Percentiles rank a stretch among this genome's conserved stretches.
These are phyloP conservation scores for Vitis hybrid DNA, from an alignment of 177 flowering plant species.

Conservation along the genomic window DNA sequence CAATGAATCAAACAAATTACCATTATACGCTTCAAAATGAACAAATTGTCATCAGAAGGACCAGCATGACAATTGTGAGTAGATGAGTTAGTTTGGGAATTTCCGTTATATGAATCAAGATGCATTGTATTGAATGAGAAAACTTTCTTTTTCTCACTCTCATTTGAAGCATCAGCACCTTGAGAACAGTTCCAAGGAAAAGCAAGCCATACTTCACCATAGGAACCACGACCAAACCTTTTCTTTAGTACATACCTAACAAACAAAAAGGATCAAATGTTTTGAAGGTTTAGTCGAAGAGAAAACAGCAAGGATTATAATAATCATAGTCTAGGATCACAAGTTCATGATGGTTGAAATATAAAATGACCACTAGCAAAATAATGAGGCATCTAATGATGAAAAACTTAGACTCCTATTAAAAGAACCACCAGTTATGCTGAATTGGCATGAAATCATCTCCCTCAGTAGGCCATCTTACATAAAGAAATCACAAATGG, in stretches of 20 bases:
- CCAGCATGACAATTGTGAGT: slow-evolving; percentile 25
- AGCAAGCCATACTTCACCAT: slow-evolving; percentile 99
- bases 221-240: slow-evolving; percentile 90
- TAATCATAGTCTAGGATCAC: background rate
- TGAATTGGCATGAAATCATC: background rate
- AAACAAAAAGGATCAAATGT: slow-evolving; percentile 5
- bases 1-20: slow-evolving; percentile 35
- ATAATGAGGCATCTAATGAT: background rate
- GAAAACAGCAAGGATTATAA: background rate
- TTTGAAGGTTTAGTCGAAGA: background rate
- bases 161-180: slow-evolving; percentile 26
- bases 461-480: too few relatives aligned
- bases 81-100: slow-evolving; percentile 29
- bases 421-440: background rate
- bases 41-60: slow-evolving; percentile 38
- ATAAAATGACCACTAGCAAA: background rate
- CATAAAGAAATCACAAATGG: too few relatives aligned
- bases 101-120: slow-evolving; percentile 21
- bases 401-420: background rate
- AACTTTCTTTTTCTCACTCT: slow-evolving; percentile 27
- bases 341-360: background rate
- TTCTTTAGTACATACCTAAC: slow-evolving; percentile 72
- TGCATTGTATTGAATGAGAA: slow-evolving; percentile 16
- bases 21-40: slow-evolving; percentile 94
- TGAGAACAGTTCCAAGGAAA: slow-evolving; percentile 76